These are phyloP conservation scores for Salix caprea DNA, from an alignment of 345 rosid species.

Conservation along the genomic window DNA sequence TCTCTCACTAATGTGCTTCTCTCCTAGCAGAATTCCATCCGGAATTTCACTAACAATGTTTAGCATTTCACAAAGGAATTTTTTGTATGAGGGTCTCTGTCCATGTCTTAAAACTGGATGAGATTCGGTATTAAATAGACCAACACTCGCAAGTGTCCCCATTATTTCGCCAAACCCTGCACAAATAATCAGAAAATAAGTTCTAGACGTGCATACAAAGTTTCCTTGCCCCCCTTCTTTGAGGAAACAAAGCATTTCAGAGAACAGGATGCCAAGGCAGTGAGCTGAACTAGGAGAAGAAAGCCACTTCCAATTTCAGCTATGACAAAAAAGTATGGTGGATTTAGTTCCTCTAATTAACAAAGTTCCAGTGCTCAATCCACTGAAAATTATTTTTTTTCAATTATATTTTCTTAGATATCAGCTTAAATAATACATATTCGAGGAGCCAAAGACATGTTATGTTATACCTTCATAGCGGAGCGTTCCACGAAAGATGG, in stretches of 20 bases:
- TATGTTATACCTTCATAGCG: slow-evolving; percentile 78
- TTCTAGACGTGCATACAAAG: background rate
- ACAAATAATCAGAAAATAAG: slow-evolving; percentile 13
- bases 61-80: slow-evolving; percentile 52
- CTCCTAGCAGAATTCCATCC: slow-evolving; percentile 31
- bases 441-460: background rate
- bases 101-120: slow-evolving; percentile 40
- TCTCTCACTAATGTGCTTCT: slow-evolving; percentile 54
- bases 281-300: background rate
- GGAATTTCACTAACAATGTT: slow-evolving; percentile 23
- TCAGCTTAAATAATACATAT: slow-evolving; percentile 1
- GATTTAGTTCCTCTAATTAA: background rate
- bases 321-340: background rate
- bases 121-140: slow-evolving; percentile 52
- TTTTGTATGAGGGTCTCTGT: slow-evolving; percentile 42
- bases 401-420: background rate
- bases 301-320: background rate
- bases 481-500: slow-evolving; percentile 86
- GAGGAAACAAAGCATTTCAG: too few relatives aligned
- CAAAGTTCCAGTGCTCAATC: background rate
- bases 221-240: too few relatives aligned
- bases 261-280: background rate
- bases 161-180: slow-evolving; percentile 72
- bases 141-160: slow-evolving; percentile 72
- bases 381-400: background rate